Evolutionary conservation across 2,329 filamentous ascomycete species (phyloP).

Genomic region (Alternaria longipes): DNA sequence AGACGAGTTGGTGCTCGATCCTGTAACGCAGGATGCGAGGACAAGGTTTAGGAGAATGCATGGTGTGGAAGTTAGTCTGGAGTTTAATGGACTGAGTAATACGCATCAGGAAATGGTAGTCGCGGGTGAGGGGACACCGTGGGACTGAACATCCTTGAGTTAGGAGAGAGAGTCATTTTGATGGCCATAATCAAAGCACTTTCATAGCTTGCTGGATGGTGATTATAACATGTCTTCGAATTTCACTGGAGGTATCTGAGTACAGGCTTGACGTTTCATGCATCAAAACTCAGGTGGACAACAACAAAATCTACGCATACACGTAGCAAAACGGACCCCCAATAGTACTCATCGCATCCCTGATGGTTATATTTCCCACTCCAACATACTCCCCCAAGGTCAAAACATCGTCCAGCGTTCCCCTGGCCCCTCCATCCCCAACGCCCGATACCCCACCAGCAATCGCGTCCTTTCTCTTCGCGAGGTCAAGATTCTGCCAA

Average conservation of each 20-base stretch:
- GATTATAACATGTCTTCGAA: background rate
- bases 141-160: background rate
- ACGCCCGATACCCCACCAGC: constrained; percentile 56
- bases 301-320: constrained; percentile 39
- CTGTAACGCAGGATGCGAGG: constrained; percentile 41
- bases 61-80: constrained; percentile 46
- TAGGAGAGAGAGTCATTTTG: background rate
- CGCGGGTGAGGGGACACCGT: background rate
- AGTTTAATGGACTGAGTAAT: constrained; percentile 39
- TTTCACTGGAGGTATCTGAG: background rate
- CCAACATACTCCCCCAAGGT: constrained; percentile 17
- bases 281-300: background rate
- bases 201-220: background rate
- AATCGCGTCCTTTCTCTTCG: constrained; percentile 51
- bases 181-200: background rate
- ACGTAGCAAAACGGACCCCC: constrained; percentile 60
- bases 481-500: constrained; percentile 59
- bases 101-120: background rate
- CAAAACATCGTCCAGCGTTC: constrained; percentile 54
- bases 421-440: constrained; percentile 40
- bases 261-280: background rate
- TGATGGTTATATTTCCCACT: constrained; percentile 41
- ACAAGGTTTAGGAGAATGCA: constrained; percentile 44
- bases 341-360: constrained; percentile 55
- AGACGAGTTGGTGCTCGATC: constrained; percentile 58